Evolutionary conservation across 2,329 filamentous ascomycete genomes (phyloP), one percentile per base, ranked within the genome.

Genomic region (Cryphonectria japonica): DNA sequence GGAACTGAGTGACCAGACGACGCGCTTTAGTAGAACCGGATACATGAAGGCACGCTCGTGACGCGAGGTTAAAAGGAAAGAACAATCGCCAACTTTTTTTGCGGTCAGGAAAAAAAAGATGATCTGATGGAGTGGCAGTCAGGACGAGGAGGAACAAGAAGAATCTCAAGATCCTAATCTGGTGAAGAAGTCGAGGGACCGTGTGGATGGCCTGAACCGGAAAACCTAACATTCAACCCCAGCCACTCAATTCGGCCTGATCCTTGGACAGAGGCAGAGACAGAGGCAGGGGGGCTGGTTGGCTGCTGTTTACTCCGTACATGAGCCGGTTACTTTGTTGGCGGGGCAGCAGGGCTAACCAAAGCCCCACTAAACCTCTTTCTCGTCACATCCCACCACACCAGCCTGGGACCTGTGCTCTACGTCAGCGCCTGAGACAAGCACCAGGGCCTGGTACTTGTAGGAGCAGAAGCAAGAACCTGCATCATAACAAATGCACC

Each of bases 11-110:
- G 64, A 71, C 54, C 68, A 50, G 41, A 64, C 37, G 19, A 72
- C 52, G 43, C 9, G 59, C 29, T 26, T 39, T 61, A 26, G 39
- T 34, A 52, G 29, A 50, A 66, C 59, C 41, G 22, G 46, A 72
- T 61, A 68, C 64, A 70, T 67, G 61, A 65, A 60, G 68, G 54
- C 61, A 63, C 71, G 66, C 69, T 50, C 71, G 66, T 66, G 62
- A 66, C 66, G 62, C 19, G 52, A 64, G 60, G 62, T 14, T 13
- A 43, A 43, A 39, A 11, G 37, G 60, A 62, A 60, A 61, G 60
- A 59, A 66, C 60, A 46, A 66, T 39, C n/a, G n/a, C 63, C 63
- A 54, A 29, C 46, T 32, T 13, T 16, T n/a, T 32, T 7, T 16
- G 60, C 29, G 70, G 39, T 19, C 39, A 32, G 7, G 32, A 59